Evolutionary conservation across 768 basidiomycete species (phyloP), one percentile per base, ranked within the genome.

Genomic region (Pleurotus sapidus): DNA sequence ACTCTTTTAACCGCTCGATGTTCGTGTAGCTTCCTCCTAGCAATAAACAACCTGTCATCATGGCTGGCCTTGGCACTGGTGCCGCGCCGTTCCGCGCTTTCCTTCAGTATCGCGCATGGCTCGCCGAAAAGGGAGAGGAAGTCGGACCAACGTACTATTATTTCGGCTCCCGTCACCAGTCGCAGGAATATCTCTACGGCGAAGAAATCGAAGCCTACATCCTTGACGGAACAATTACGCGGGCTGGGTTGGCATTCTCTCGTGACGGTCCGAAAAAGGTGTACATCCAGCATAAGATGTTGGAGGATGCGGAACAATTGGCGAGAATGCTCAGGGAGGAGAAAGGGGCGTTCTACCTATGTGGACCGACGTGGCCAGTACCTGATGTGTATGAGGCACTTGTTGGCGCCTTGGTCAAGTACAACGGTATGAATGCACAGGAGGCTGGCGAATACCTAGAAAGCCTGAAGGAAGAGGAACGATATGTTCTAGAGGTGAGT

Each of bases 31-130:
- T 98, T 4, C 97, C 97, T 54, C 89, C 89, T 0, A 81, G 85
- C 67, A 78, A 86, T 68, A 82, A 78, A 46, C 95, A 96, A 67
- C 97, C 97, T 39, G 80, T 99, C 72, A 96, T 98, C 73, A 95
- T 99, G 93, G 94, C 96, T 34, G 97, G 97, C 62, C 87, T 99
- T 27, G 97, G 97, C 49, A 99, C 97, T 3, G 97, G 96, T 56
- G 97, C 95, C 7, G 97, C 97, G 9, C 97, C 97, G 20, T 99
- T 99, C 90, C 93, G 97, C 57, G 97, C 97, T 5, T 99, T 98
- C 83, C 85, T 98, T 59, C 97, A 99, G 70, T 87, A 99, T 72
- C 88, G 96, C 57, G 94, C 93, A 5, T 85, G 80, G 82, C 87
- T 95, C 57, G 78, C 82, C 27, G 72, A 84, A 27, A 87, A 91